Percentiles rank a stretch among this genome's conserved stretches.
Evolutionary conservation across 108 stramenopile species (phyloP).

Genomic region (Cylindrotheca closterium): DNA sequence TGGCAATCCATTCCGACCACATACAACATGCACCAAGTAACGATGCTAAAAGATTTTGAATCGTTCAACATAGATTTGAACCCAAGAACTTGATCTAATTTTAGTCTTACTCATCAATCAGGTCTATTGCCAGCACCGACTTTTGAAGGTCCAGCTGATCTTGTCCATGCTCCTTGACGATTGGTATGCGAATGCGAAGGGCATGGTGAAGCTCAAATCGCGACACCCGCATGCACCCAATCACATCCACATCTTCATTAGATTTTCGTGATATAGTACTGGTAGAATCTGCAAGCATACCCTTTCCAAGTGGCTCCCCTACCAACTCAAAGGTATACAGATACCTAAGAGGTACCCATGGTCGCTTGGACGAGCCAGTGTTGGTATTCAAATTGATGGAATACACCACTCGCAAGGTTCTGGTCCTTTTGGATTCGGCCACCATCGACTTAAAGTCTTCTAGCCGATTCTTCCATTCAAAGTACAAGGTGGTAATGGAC

Average conservation of each 20-base stretch:
- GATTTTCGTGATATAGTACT: neutral
- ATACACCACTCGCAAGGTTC: neutral
- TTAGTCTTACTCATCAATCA: no score
- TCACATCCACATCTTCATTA: neutral
- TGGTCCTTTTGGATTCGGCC: neutral
- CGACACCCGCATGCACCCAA: neutral
- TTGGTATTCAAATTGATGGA: neutral
- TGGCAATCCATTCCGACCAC: no score
- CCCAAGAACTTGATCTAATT: no score
- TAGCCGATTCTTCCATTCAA: conserved; percentile 10
- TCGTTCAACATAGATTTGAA: no score
- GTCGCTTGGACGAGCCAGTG: neutral
- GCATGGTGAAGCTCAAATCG: neutral
- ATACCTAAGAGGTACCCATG: neutral
- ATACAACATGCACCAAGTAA: no score
- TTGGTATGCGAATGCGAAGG: neutral
- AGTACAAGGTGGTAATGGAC: conserved; percentile 2
- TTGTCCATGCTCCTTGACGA: neutral
- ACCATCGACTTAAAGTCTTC: neutral
- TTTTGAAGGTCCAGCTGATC: neutral
- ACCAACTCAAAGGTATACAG: neutral
- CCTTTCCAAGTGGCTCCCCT: neutral
- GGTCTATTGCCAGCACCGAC: neutral
- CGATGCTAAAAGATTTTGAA: no score
- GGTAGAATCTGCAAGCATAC: neutral